These are phyloP conservation scores for Vitis hybrid DNA, from an alignment of 177 flowering plant species.

Conservation along the genomic window DNA sequence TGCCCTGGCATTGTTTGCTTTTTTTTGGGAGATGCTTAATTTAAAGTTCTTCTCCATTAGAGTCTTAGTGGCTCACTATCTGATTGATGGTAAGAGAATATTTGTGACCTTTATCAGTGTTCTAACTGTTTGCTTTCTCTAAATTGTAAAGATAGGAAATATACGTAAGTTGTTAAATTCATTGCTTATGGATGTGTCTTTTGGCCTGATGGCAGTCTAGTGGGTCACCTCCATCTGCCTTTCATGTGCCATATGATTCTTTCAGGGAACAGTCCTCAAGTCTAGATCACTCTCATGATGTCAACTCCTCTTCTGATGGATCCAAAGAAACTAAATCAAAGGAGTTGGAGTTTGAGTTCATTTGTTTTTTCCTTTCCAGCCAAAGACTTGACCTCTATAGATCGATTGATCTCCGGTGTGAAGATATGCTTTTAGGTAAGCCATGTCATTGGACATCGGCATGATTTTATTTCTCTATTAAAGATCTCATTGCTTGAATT, in stretches of 20 bases:
- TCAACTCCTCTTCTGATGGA: constrained; percentile 27
- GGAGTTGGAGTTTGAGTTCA: constrained; percentile 85
- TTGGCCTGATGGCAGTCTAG: constrained; percentile 55
- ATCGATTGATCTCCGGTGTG: constrained; percentile 85
- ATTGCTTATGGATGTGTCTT: constrained; percentile 3
- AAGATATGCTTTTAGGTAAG: constrained; percentile 92
- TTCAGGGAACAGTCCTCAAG: constrained; percentile 52
- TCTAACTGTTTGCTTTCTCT: not conserved
- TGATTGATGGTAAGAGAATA: not conserved
- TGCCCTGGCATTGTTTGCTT: no score
- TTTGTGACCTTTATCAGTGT: not conserved
- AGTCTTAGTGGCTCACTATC: no score
- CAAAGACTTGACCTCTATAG: constrained; percentile 79
- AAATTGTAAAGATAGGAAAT: not conserved
- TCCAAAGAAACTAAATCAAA: constrained; percentile 25
- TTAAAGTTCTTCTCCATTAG: no score
- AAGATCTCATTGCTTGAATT: not conserved
- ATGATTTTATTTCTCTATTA: not conserved
- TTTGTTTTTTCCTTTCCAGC: constrained; percentile 86
- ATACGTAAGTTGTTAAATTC: not conserved
- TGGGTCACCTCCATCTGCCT: constrained; percentile 93
- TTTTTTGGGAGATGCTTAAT: no score
- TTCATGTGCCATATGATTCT: constrained; percentile 81
- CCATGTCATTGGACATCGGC: not conserved
- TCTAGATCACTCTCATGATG: constrained; percentile 23